phyloP scores from a whole-genome alignment of 2,329 filamentous ascomycete genomes.

The Sclerotinia spermophila region DNA sequence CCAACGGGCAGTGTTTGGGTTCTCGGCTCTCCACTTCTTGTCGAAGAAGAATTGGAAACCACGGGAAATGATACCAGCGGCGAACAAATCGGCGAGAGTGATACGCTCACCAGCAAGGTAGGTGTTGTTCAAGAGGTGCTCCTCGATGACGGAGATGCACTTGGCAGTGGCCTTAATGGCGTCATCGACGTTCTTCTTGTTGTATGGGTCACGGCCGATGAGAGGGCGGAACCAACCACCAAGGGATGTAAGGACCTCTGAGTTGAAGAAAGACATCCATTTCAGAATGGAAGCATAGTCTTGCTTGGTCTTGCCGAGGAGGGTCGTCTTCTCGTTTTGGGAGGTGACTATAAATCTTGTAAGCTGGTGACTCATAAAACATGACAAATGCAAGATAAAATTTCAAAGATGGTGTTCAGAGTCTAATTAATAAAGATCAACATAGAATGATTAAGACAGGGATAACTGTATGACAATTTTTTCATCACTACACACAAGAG shows the following conservation, averaged over 20 bases:
- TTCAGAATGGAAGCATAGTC: conserved; percentile 94
- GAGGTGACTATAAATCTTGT: conserved; percentile 70
- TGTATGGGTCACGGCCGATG: conserved; percentile 78
- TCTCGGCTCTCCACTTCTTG: conserved; percentile 76
- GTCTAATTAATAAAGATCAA: conserved; percentile 76
- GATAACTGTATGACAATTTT: conserved; percentile 84
- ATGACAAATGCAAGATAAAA: conserved; percentile 19
- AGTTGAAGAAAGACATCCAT: conserved; percentile 98
- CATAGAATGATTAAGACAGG: conserved; percentile 90
- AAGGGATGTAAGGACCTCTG: conserved; percentile 71
- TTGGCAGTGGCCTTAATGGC: conserved; percentile 64
- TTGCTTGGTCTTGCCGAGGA: conserved; percentile 99
- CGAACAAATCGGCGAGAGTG: conserved; percentile 92
- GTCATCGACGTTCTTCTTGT: conserved; percentile 96
- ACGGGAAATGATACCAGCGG: conserved; percentile 71
- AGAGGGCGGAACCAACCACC: conserved; percentile 84
- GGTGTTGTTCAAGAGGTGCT: conserved; percentile 87
- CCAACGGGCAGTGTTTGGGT: conserved; percentile 90
- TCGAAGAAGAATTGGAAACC: conserved; percentile 95
- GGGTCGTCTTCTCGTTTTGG: conserved; percentile 99
- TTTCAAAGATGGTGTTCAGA: conserved; percentile 56
- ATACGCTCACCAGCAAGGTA: conserved; percentile 97
- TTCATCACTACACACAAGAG: conserved; percentile 37
- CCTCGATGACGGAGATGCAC: conserved; percentile 71
- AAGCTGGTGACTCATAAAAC: conserved; percentile 23